These are phyloP conservation scores for Chlamydomonas reinhardtii DNA, from an alignment of 163 green algal species.

Conservation along the genomic window DNA sequence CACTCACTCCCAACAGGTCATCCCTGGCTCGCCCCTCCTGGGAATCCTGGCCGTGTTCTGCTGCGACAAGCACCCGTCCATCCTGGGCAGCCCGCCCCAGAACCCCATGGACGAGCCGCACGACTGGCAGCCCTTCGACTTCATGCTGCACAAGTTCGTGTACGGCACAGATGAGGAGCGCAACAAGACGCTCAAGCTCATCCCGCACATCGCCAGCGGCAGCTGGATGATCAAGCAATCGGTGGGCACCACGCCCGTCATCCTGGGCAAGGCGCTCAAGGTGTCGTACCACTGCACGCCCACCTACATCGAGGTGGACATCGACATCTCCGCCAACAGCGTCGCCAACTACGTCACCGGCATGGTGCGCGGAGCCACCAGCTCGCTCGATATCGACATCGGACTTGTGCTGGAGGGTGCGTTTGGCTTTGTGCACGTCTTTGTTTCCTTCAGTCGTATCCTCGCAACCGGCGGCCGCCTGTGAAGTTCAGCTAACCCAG, in stretches of 20 bases:
- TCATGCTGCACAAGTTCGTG: constrained; percentile 79
- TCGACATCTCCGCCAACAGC: constrained; percentile 85
- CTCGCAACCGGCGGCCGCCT: too few relatives aligned
- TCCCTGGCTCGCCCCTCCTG: constrained; percentile 74
- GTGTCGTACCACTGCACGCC: constrained; percentile 66
- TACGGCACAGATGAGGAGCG: constrained; percentile 75
- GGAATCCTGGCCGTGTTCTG: constrained; percentile 64
- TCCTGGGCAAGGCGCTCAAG: constrained; percentile 84
- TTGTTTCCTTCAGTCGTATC: too few relatives aligned
- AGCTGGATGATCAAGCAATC: constrained; percentile 91
- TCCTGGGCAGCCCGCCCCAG: constrained; percentile 53
- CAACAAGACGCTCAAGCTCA: constrained; percentile 92
- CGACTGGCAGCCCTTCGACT: constrained; percentile 74
- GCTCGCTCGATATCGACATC: constrained; percentile 89
- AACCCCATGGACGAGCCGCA: constrained; percentile 59
- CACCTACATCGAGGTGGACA: constrained; percentile 87
- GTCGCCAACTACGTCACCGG: constrained; percentile 61
- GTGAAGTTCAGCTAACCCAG: too few relatives aligned
- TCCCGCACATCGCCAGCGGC: constrained; percentile 87
- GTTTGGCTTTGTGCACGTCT: too few relatives aligned
- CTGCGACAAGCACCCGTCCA: constrained; percentile 64
- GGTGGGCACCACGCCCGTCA: constrained; percentile 93
- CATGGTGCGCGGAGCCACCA: constrained; percentile 83
- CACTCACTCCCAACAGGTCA: too few relatives aligned
- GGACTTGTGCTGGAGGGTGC: constrained; percentile 78